Conservation (phyloP, 2,329 filamentous ascomycete species). For the Anisogramma anomala region DNA sequence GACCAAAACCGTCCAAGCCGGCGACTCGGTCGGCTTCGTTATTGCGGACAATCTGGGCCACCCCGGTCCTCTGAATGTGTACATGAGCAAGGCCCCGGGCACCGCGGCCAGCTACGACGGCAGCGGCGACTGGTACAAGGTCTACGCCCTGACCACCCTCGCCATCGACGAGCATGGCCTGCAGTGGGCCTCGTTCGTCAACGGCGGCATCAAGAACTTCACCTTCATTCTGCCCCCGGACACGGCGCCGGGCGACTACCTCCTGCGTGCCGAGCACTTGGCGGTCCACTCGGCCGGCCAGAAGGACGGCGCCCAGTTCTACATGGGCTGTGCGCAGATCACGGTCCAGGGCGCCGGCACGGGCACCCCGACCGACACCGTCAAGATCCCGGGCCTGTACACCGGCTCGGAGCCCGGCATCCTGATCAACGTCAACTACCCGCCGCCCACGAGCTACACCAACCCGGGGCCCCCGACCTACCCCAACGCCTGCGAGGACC, state of each 20-base stretch:
- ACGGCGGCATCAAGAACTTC: conserved; percentile 23
- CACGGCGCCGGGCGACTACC: conserved; percentile 27
- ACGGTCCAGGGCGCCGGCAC: conserved; percentile 22
- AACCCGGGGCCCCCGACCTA: conserved; percentile 24
- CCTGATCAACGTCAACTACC: conserved; percentile 26
- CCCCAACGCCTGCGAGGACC: conserved; percentile 26
- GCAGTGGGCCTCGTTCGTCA: conserved; percentile 23
- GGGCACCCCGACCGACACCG: conserved; percentile 19
- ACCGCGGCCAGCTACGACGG: conserved; percentile 23
- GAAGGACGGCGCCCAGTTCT: conserved; percentile 27
- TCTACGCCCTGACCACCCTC: conserved; percentile 24
- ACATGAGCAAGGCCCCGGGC: conserved; percentile 26
- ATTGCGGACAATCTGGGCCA: conserved; percentile 25
- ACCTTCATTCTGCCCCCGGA: conserved; percentile 23
- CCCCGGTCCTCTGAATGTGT: conserved; percentile 28
- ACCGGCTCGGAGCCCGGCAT: conserved; percentile 24
- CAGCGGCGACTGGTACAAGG: conserved; percentile 28
- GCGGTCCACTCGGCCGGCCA: conserved; percentile 29
- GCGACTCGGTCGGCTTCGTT: conserved; percentile 32
- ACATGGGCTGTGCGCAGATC: conserved; percentile 28
- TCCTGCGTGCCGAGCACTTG: conserved; percentile 31
- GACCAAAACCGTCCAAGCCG: conserved; percentile 27
- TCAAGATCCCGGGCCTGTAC: conserved; percentile 25
- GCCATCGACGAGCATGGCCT: conserved; percentile 21
- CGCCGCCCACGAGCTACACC: conserved; percentile 22